Conservation (phyloP, 495 filamentous ascomycete species). For the Hypoxylon perforatum region DNA sequence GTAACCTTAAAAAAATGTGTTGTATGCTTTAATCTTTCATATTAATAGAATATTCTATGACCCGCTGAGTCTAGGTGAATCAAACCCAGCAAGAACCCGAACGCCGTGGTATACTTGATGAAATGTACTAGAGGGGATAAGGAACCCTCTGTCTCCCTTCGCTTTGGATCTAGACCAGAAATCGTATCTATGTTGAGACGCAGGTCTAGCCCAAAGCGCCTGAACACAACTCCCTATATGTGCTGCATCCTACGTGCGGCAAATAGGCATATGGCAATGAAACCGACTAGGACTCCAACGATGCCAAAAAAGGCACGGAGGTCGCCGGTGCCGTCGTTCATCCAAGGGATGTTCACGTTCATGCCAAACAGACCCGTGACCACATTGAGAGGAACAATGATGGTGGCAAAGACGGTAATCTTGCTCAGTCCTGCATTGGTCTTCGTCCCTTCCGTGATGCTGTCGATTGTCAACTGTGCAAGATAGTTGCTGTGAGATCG, state of each 20-base stretch:
- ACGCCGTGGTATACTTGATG: too few relatives aligned
- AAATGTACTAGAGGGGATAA: too few relatives aligned
- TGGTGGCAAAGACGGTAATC: constrained; percentile 93
- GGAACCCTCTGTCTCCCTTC: too few relatives aligned
- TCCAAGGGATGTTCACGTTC: constrained; percentile 89
- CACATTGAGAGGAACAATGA: constrained; percentile 95
- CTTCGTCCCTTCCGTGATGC: constrained; percentile 80
- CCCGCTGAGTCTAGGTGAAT: too few relatives aligned
- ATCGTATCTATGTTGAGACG: too few relatives aligned
- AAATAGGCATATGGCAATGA: constrained; percentile 65
- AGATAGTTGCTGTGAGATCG: constrained; percentile 97
- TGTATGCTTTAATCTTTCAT: too few relatives aligned
- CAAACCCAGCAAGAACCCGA: too few relatives aligned
- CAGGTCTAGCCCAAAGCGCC: not conserved
- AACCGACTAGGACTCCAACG: constrained; percentile 70
- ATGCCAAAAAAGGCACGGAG: constrained; percentile 86
- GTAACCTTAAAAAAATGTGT: too few relatives aligned
- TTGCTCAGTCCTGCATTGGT: constrained; percentile 90
- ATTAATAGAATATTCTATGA: too few relatives aligned
- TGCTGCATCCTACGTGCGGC: constrained; percentile 38
- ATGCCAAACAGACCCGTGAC: constrained; percentile 97
- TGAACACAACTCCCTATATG: constrained; percentile 23
- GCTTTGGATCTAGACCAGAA: too few relatives aligned
- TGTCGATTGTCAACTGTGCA: constrained; percentile 92
- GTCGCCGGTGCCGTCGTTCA: constrained; percentile 55